phyloP scores from a whole-genome alignment of 768 basidiomycete genomes.

The Russula vinacea region DNA sequence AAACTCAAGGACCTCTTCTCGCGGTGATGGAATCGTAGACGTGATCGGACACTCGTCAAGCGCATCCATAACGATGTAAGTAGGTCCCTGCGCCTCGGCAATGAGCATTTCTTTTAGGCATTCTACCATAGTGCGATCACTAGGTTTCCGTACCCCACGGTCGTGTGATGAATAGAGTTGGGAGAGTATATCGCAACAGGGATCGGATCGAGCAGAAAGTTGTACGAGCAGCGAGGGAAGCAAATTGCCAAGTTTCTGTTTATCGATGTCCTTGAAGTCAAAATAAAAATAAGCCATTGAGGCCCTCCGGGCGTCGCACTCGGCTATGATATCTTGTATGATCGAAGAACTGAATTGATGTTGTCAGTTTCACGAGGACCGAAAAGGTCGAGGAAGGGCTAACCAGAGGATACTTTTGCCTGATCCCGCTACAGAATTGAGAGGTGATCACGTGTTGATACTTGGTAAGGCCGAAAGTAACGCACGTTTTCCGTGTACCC shows the following conservation, averaged over 20 bases:
- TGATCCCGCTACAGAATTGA: background rate
- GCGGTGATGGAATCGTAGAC: background rate
- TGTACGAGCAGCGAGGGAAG: background rate
- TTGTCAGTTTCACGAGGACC: background rate
- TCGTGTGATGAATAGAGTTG: background rate
- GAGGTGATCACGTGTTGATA: background rate
- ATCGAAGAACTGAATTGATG: background rate
- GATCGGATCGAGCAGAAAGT: background rate
- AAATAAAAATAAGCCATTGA: slow-evolving; percentile 10
- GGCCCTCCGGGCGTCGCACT: background rate
- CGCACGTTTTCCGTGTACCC: background rate
- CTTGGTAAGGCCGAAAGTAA: background rate
- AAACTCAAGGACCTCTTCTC: slow-evolving; percentile 1
- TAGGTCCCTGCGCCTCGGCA: background rate
- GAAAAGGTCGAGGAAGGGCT: background rate
- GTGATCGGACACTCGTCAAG: slow-evolving; percentile 1
- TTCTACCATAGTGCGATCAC: background rate
- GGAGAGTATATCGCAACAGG: background rate
- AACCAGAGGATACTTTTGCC: background rate
- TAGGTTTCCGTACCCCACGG: background rate
- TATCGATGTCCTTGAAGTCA: slow-evolving; percentile 7
- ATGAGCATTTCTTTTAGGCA: no score
- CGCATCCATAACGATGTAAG: slow-evolving; percentile 2
- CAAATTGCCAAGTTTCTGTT: background rate
- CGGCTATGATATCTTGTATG: background rate